phyloP scores from a whole-genome alignment of 371 early-diverging fungal genomes.

The Conidiobolus incongruus region DNA sequence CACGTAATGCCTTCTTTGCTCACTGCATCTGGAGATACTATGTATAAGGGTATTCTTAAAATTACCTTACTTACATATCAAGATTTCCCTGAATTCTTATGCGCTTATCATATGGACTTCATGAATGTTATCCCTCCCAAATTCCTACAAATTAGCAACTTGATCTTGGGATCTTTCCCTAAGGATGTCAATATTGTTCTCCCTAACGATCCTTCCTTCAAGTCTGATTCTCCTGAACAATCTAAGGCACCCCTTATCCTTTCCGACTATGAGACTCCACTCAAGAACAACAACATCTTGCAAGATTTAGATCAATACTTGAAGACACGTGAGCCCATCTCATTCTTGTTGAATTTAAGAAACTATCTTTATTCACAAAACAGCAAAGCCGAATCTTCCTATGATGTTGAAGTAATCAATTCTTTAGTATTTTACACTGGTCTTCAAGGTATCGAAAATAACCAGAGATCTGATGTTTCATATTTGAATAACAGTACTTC shows the following conservation, averaged over 20 bases:
- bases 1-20: slow-evolving; percentile 57
- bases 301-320: slow-evolving; percentile 50
- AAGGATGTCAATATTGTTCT: slow-evolving; percentile 15
- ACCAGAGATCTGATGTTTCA: slow-evolving; percentile 9
- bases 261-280: slow-evolving; percentile 5
- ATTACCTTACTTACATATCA: slow-evolving; percentile 81
- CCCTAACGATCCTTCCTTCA: not conserved
- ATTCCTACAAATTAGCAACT: slow-evolving; percentile 85
- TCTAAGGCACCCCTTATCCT: not conserved
- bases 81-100: slow-evolving; percentile 94
- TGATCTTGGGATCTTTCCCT: slow-evolving; percentile 91
- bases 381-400: slow-evolving; percentile 20
- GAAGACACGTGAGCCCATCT: slow-evolving; percentile 25
- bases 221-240: not conserved
- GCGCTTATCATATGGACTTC: slow-evolving; percentile 78
- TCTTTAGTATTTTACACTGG: slow-evolving; percentile 76
- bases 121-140: slow-evolving; percentile 80
- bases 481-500: slow-evolving; percentile 46
- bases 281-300: slow-evolving; percentile 31
- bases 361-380: slow-evolving; percentile 14
- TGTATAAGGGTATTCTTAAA: slow-evolving; percentile 81
- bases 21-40: slow-evolving; percentile 46
- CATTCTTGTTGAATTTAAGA: slow-evolving; percentile 32
- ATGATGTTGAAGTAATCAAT: slow-evolving; percentile 64
- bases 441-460: slow-evolving; percentile 36